Evolutionary conservation across 139 green algal species (phyloP).

Genomic region (Astrephomene gubernaculifera): DNA sequence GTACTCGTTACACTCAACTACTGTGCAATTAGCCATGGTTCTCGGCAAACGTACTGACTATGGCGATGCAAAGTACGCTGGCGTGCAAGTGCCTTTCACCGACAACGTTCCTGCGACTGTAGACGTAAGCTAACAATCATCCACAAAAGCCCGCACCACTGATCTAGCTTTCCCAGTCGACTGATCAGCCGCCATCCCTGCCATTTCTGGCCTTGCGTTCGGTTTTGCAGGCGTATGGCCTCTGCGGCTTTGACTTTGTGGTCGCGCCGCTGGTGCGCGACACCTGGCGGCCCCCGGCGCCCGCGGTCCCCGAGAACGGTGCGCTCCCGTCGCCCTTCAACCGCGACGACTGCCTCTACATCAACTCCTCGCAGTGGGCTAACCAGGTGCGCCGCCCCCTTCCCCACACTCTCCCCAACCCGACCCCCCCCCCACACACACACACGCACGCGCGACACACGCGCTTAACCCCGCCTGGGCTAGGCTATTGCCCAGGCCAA

Average conservation of each 20-base stretch:
- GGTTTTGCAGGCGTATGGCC: constrained; percentile 21
- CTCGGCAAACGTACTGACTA: constrained; percentile 88
- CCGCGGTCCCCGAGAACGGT: constrained; percentile 16
- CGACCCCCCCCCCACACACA: no score
- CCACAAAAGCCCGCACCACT: no score
- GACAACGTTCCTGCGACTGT: constrained; percentile 72
- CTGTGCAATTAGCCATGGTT: constrained; percentile 75
- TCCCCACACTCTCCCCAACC: no score
- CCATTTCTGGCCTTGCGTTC: background rate
- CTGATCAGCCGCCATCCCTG: constrained; percentile 6
- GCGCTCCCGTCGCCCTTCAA: constrained; percentile 66
- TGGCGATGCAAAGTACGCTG: constrained; percentile 88
- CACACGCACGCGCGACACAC: no score
- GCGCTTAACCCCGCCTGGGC: no score
- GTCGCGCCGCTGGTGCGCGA: constrained; percentile 81
- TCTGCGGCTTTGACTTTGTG: constrained; percentile 94
- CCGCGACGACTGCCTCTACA: constrained; percentile 77
- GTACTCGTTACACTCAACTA: no score
- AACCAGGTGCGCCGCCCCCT: constrained; percentile 61
- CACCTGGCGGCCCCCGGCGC: constrained; percentile 50
- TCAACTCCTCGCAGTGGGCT: constrained; percentile 60
- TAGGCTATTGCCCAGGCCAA: no score
- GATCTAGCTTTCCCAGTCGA: background rate
- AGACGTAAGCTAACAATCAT: constrained; percentile 55
- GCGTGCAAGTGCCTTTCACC: constrained; percentile 75